phyloP scores from a whole-genome alignment of 805 yeast genomes.

The Wickerhamomyces ciferrii region DNA sequence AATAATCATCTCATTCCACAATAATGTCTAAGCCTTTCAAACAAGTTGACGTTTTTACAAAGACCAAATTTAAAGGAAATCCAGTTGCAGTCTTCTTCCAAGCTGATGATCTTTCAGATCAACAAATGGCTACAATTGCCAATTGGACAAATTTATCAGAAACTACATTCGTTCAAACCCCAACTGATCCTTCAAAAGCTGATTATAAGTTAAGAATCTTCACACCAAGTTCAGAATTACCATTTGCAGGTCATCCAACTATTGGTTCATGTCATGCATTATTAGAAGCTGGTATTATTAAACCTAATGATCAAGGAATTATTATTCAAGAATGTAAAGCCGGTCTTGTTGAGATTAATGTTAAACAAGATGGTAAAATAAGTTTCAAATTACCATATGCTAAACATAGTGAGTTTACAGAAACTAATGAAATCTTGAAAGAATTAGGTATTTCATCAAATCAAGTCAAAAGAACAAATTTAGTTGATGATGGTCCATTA shows the following conservation, averaged over 20 bases:
- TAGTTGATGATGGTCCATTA: slow-evolving; percentile 39
- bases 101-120: slow-evolving; percentile 31
- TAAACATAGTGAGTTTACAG: slow-evolving; percentile 11
- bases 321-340: slow-evolving; percentile 39
- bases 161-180: slow-evolving; percentile 44
- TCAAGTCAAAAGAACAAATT: slow-evolving; percentile 18
- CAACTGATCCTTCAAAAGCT: slow-evolving; percentile 28
- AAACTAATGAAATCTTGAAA: slow-evolving; percentile 10
- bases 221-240: slow-evolving; percentile 40
- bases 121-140: slow-evolving; percentile 42
- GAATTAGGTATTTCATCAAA: slow-evolving; percentile 6
- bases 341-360: slow-evolving; percentile 34
- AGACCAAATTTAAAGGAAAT: slow-evolving; percentile 32
- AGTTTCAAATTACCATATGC: slow-evolving; percentile 24
- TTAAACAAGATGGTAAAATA: slow-evolving; percentile 15
- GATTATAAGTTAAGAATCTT: slow-evolving; percentile 48
- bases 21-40: slow-evolving; percentile 14
- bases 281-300: slow-evolving; percentile 31
- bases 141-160: slow-evolving; percentile 61
- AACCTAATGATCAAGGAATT: slow-evolving; percentile 18
- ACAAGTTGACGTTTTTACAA: slow-evolving; percentile 31
- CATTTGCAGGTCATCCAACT: slow-evolving; percentile 66
- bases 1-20: too few relatives aligned
- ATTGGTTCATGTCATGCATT: slow-evolving; percentile 45
- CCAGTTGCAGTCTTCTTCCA: slow-evolving; percentile 47